phyloP scores from a whole-genome alignment of 257 asterid species.

The Scutellaria baicalensis region DNA sequence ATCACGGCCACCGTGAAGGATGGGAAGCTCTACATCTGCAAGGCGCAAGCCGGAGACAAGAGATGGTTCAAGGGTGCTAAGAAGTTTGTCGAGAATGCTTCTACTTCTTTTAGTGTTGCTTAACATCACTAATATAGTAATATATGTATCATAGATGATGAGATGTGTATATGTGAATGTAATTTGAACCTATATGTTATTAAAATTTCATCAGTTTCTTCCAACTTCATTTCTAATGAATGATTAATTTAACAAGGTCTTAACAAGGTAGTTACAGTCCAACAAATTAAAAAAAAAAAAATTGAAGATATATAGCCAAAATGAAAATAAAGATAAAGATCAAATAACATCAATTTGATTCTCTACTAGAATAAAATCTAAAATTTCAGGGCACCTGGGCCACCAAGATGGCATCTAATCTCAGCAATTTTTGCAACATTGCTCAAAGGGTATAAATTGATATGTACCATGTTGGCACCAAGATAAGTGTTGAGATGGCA shows the following conservation, averaged over 20 bases:
- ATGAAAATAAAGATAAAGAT: too few relatives aligned
- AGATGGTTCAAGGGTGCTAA: constrained; percentile 96
- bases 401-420: too few relatives aligned
- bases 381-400: too few relatives aligned
- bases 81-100: constrained; percentile 69
- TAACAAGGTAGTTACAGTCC: background rate
- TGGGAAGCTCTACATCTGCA: constrained; percentile 85
- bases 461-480: background rate
- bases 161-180: background rate
- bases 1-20: constrained; percentile 55
- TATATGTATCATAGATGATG: background rate
- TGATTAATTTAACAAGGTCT: background rate
- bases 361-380: too few relatives aligned
- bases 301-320: too few relatives aligned
- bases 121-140: background rate
- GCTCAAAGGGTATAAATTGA: background rate
- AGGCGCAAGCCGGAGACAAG: constrained; percentile 98
- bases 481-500: background rate
- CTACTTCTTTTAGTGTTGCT: constrained; percentile 78
- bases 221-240: background rate
- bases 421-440: background rate
- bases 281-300: too few relatives aligned
- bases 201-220: background rate
- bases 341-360: too few relatives aligned
- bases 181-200: background rate